These are phyloP conservation scores for Moniliophthora roreri DNA, from an alignment of 1,284 basidiomycete genomes.

Conservation along the genomic window DNA sequence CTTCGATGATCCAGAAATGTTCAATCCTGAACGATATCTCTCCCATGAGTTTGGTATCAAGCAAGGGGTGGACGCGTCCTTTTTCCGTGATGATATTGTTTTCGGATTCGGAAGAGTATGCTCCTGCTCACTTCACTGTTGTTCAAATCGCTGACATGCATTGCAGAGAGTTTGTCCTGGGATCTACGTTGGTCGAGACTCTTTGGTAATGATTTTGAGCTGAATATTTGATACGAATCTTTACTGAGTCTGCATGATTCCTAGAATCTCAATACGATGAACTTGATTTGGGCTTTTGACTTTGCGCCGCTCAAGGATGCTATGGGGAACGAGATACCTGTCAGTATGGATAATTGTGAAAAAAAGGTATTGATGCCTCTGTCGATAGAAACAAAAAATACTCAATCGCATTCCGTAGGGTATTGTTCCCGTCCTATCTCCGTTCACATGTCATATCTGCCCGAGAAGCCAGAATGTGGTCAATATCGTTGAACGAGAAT, in stretches of 20 bases:
- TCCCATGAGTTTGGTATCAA: slow-evolving; percentile 18
- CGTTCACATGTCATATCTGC: slow-evolving; percentile 17
- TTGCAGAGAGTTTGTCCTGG: slow-evolving; percentile 28
- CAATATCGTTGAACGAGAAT: slow-evolving; percentile 14
- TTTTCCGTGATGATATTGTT: slow-evolving; percentile 12
- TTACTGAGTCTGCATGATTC: not conserved
- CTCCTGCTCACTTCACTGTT: not conserved
- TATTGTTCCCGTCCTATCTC: slow-evolving; percentile 8
- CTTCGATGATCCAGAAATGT: slow-evolving; percentile 20
- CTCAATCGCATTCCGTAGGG: slow-evolving; percentile 6
- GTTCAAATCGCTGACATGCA: not conserved
- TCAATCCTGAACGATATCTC: slow-evolving; percentile 19
- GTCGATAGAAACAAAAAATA: not conserved
- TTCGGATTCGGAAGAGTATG: slow-evolving; percentile 21
- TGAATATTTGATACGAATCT: too few relatives aligned
- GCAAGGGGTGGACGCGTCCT: slow-evolving; percentile 12
- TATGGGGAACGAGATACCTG: slow-evolving; percentile 5
- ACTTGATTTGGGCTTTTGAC: slow-evolving; percentile 29
- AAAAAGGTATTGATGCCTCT: not conserved
- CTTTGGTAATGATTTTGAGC: slow-evolving; percentile 3
- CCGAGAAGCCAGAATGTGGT: slow-evolving; percentile 12
- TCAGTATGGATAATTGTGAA: slow-evolving; percentile 5
- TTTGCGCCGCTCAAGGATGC: slow-evolving; percentile 14
- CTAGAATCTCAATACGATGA: slow-evolving; percentile 15
- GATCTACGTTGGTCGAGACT: slow-evolving; percentile 27